phyloP scores from a whole-genome alignment of 2,329 filamentous ascomycete species.

The Epicoccum nigrum region DNA sequence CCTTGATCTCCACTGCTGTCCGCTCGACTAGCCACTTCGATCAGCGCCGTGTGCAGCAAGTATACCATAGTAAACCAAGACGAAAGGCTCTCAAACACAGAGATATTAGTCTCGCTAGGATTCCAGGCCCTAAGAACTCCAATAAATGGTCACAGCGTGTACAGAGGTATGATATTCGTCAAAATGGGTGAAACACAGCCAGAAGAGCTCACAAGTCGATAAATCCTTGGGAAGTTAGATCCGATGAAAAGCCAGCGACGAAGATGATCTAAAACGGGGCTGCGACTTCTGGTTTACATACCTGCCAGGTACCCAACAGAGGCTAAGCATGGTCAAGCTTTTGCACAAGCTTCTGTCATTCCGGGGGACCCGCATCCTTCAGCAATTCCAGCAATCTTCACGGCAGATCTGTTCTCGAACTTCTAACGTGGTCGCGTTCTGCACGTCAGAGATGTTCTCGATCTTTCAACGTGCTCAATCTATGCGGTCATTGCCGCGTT shows the following conservation, averaged over 20 bases:
- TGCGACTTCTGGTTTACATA: slow-evolving; percentile 1
- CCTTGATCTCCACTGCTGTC: slow-evolving; percentile 5
- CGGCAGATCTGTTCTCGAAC: slow-evolving; percentile 8
- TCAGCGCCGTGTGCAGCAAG: too few species aligned
- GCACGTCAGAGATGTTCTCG: too few species aligned
- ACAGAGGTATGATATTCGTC: too few species aligned
- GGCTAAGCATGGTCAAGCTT: slow-evolving; percentile 9
- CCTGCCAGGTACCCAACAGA: neutral
- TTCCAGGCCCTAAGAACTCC: too few species aligned
- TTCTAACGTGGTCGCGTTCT: too few species aligned
- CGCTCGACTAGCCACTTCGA: slow-evolving; percentile 10
- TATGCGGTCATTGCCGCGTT: slow-evolving; percentile 8
- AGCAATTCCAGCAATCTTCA: neutral
- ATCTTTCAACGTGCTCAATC: neutral
- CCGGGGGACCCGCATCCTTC: neutral
- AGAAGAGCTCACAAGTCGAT: too few species aligned
- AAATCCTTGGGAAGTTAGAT: neutral
- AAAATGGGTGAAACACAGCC: neutral
- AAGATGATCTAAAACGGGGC: neutral
- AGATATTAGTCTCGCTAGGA: too few species aligned
- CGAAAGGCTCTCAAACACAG: neutral
- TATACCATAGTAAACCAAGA: neutral
- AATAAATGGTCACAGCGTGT: too few species aligned
- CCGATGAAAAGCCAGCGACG: neutral
- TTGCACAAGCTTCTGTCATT: slow-evolving; percentile 8